Conservation (phyloP, 225 moss, liverwort and hornwort species). For the Takakia lepidozioides region DNA sequence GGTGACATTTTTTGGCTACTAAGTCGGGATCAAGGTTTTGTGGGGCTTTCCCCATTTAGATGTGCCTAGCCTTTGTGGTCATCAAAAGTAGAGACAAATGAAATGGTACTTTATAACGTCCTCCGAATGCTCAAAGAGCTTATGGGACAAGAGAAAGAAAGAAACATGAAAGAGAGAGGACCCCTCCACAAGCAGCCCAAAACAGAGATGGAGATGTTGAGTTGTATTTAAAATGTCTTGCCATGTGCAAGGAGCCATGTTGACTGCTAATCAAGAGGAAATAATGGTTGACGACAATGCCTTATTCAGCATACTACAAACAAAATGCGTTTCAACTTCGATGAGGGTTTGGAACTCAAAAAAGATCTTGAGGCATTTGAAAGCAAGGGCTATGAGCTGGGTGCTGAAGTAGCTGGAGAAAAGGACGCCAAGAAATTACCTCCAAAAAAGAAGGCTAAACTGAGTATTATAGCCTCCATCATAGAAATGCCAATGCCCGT, state of each 20-base stretch:
- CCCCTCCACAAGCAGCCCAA: too few relatives aligned
- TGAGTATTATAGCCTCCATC: constrained; percentile 10
- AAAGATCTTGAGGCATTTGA: constrained; percentile 30
- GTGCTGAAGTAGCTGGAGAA: constrained; percentile 19
- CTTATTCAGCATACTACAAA: constrained; percentile 17
- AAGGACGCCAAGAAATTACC: constrained; percentile 4
- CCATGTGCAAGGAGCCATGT: not conserved
- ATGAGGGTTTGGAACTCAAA: constrained; percentile 8
- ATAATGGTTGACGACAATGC: too few relatives aligned
- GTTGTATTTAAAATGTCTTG: not conserved
- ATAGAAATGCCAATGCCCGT: constrained; percentile 7
- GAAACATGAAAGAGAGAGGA: too few relatives aligned
- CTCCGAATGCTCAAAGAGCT: too few relatives aligned
- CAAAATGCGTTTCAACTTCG: constrained; percentile 19
- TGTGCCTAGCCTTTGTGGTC: too few relatives aligned
- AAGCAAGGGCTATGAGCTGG: constrained; percentile 30
- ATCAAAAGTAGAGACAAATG: too few relatives aligned
- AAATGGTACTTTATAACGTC: too few relatives aligned
- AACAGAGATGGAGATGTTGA: not conserved
- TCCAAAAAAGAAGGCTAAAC: constrained; percentile 16
- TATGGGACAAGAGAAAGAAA: too few relatives aligned
- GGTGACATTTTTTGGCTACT: too few relatives aligned
- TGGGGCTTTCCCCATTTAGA: too few relatives aligned
- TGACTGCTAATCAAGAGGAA: too few relatives aligned
- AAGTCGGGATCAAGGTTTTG: too few relatives aligned